Evolutionary conservation across 306 rosid species (phyloP), one percentile per base, ranked within the genome.

Genomic region (Lotus japonicus): DNA sequence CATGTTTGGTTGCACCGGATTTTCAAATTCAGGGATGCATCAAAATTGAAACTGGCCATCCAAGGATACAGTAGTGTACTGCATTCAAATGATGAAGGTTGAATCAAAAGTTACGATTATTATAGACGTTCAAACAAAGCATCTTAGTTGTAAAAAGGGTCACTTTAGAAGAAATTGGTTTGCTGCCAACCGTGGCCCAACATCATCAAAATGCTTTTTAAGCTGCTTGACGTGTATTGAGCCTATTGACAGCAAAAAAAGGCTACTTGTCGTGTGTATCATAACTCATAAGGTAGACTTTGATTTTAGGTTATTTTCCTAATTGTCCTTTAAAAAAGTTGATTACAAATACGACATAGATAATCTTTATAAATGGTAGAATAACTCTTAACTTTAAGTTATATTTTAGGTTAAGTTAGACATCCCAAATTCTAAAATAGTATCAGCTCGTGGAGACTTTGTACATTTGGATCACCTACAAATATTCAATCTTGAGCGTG

Each of bases 141-240:
- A 74, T 77, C 72, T 54, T 74, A 71, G 88, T 85, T 77, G 72
- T 21, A 74, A 68, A 73, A 55, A 63, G n/a, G 9, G 3, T 28
- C 17, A 39, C 11, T 63, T n/a, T 54, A 77, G 55, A 58, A 26
- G 45, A 64, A 23, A 71, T 13, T 71, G 39, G 65, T 17, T 65
- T 66, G 70, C 52, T 58, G 70, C 58, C 61, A 68, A 52, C 19
- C 62, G 45, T 66, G 74, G 28, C 67, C 52, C 67, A 74, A 45
- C 63, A 58, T 45, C 59, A 11, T 53, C 12, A 52, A 8, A 76
- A 19, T 68, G 53, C 42, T 41, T 61, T 68, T 41, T 41, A 49
- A 71, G 61, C 38, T 64, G 18, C 16, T 71, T 77, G 82, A 71
- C 70, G 63, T 44, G 55, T 55, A 39, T 28, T 28, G 33, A 28